phyloP scores from a whole-genome alignment of 2,329 filamentous ascomycete species.

The Alternaria rosae region DNA sequence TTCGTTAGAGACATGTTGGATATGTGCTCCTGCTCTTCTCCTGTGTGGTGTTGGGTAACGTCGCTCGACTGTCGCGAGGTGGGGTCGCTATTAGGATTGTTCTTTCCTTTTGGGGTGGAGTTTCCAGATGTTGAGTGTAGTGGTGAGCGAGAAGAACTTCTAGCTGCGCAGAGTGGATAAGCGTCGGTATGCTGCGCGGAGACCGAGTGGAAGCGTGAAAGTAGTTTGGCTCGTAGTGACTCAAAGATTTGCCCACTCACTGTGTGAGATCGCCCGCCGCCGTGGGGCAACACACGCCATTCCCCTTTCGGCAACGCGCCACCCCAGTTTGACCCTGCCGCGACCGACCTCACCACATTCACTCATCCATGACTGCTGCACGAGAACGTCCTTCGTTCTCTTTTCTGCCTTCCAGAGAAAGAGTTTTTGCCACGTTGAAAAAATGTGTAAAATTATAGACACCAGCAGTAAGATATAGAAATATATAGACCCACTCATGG shows the following conservation, averaged over 20 bases:
- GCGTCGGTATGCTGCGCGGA: not conserved
- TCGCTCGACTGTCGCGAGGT: slow-evolving; percentile 9
- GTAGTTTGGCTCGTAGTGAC: slow-evolving; percentile 22
- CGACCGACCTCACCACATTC: slow-evolving; percentile 1
- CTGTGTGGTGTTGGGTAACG: slow-evolving; percentile 9
- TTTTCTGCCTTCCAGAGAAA: not conserved
- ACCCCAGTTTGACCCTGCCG: not conserved
- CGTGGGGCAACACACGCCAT: slow-evolving; percentile 19
- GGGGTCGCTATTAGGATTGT: slow-evolving; percentile 5
- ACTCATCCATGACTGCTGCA: not conserved
- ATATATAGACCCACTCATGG: not conserved
- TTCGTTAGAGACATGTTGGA: slow-evolving; percentile 90
- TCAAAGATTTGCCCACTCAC: slow-evolving; percentile 39
- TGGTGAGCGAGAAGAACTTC: not conserved
- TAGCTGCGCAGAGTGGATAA: not conserved
- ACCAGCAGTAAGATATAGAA: not conserved
- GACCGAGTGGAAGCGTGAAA: slow-evolving; percentile 5
- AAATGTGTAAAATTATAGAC: not conserved
- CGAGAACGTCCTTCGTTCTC: not conserved
- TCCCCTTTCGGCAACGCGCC: slow-evolving; percentile 1
- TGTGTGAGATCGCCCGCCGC: slow-evolving; percentile 23
- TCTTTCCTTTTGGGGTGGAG: not conserved
- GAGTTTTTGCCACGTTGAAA: not conserved
- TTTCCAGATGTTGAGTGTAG: not conserved
- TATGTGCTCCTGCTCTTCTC: slow-evolving; percentile 20